A percentile compares a stretch with the other conserved stretches of the same genome.
phyloP scores from a whole-genome alignment of 192 early-diverging fungal species.

The Umbelopsis ramanniana region DNA sequence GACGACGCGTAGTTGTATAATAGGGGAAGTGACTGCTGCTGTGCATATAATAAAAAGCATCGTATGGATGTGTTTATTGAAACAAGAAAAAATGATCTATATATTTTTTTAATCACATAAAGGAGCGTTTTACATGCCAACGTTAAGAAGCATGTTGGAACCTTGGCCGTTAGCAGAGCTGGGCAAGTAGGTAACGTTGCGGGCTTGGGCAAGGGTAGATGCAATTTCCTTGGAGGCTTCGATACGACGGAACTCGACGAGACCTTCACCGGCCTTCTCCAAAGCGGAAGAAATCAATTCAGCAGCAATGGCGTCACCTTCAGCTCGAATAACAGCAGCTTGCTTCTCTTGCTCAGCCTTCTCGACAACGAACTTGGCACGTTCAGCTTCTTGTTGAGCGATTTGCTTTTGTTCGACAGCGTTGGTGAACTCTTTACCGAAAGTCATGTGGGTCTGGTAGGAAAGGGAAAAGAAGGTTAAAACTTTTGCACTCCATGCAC shows the following conservation, averaged over 20 bases:
- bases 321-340: slow-evolving; percentile 95
- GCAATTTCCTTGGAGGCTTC: slow-evolving; percentile 99
- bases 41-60: background rate
- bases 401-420: slow-evolving; percentile 99
- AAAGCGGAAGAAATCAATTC: slow-evolving; percentile 87
- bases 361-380: slow-evolving; percentile 97
- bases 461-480: background rate
- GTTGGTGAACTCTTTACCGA: slow-evolving; percentile 98
- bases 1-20: no score
- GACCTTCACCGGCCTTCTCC: slow-evolving; percentile 89
- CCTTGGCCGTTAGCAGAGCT: slow-evolving; percentile 51
- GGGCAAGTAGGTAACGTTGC: slow-evolving; percentile 94
- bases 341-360: slow-evolving; percentile 97
- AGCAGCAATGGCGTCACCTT: slow-evolving; percentile 96
- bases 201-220: slow-evolving; percentile 75
- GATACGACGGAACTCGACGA: slow-evolving; percentile 95
- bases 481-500: background rate
- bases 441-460: slow-evolving; percentile 92
- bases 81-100: slow-evolving; percentile 1
- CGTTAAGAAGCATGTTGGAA: slow-evolving; percentile 79
- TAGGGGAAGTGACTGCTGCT: no score
- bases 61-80: background rate
- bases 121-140: background rate
- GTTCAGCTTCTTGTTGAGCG: slow-evolving; percentile 99
- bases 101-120: background rate